phyloP scores from a whole-genome alignment of 768 basidiomycete genomes.

The Strobilomyces echinocephalus region DNA sequence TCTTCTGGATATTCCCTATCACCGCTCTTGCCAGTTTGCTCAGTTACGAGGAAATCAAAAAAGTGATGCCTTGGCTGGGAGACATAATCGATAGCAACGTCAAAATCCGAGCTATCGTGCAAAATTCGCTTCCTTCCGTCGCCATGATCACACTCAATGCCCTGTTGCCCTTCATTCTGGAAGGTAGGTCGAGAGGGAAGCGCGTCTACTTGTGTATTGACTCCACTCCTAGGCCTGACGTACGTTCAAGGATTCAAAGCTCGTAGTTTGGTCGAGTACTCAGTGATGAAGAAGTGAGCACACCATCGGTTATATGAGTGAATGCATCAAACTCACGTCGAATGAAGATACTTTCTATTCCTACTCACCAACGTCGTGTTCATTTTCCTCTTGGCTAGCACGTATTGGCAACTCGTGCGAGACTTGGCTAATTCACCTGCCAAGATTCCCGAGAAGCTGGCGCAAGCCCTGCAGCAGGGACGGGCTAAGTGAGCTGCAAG shows the following conservation, averaged over 20 bases:
- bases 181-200: conserved; percentile 46
- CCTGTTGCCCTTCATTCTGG: conserved; percentile 79
- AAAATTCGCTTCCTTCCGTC: conserved; percentile 89
- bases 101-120: conserved; percentile 79
- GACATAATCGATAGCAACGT: conserved; percentile 77
- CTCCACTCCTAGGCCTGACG: conserved; percentile 45
- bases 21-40: conserved; percentile 80
- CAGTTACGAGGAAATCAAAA: conserved; percentile 92
- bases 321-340: conserved; percentile 5
- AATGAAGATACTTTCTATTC: conserved; percentile 83
- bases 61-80: conserved; percentile 83
- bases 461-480: conserved; percentile 73
- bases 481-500: conserved; percentile 50
- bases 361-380: conserved; percentile 89
- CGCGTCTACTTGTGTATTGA: not conserved
- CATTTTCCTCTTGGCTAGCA: conserved; percentile 88
- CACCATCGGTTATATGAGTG: not conserved
- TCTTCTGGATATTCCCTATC: conserved; percentile 92
- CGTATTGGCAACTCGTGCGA: conserved; percentile 85
- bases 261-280: conserved; percentile 90
- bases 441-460: conserved; percentile 91
- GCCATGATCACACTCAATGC: conserved; percentile 91
- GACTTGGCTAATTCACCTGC: conserved; percentile 92
- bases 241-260: conserved; percentile 90
- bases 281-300: conserved; percentile 82